Conservation (phyloP, 2,329 filamentous ascomycete genomes). For the Fusarium haematococcum region DNA sequence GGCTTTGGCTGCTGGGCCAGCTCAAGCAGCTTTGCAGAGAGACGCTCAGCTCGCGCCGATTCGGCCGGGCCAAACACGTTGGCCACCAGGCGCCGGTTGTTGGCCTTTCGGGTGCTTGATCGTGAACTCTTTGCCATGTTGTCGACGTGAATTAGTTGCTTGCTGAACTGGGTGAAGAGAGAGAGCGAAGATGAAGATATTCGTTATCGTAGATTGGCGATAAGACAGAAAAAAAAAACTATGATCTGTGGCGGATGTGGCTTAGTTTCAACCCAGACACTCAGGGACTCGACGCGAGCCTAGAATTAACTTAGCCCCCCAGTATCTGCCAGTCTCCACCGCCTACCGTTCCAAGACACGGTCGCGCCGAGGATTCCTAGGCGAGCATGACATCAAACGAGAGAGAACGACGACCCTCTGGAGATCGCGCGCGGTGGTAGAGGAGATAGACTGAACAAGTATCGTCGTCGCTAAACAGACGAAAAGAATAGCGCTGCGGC, state of each 20-base stretch:
- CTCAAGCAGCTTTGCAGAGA: slow-evolving; percentile 88
- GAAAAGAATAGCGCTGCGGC: neutral
- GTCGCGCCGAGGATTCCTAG: slow-evolving; percentile 20
- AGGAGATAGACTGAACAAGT: slow-evolving; percentile 15
- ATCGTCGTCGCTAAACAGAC: neutral
- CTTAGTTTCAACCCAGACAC: neutral
- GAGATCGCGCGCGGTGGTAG: slow-evolving; percentile 31
- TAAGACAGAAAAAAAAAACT: slow-evolving; percentile 1
- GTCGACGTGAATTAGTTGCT: slow-evolving; percentile 21
- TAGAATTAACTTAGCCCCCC: neutral
- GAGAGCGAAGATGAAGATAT: slow-evolving; percentile 13
- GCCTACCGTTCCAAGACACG: slow-evolving; percentile 36
- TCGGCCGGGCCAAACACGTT: slow-evolving; percentile 88
- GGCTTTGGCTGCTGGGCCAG: slow-evolving; percentile 82
- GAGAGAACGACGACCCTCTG: slow-evolving; percentile 23
- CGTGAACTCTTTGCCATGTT: slow-evolving; percentile 90
- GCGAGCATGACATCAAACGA: slow-evolving; percentile 44
- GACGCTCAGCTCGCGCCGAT: slow-evolving; percentile 80
- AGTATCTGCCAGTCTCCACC: slow-evolving; percentile 36
- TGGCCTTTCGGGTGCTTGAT: slow-evolving; percentile 83
- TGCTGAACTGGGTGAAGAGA: slow-evolving; percentile 17
- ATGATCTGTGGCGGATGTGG: slow-evolving; percentile 26
- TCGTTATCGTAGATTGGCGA: slow-evolving; percentile 30
- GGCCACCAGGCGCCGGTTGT: slow-evolving; percentile 83
- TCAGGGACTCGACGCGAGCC: neutral